Evolutionary conservation across 1,284 basidiomycete genomes (phyloP).

Genomic region (Puccinia triticina): DNA sequence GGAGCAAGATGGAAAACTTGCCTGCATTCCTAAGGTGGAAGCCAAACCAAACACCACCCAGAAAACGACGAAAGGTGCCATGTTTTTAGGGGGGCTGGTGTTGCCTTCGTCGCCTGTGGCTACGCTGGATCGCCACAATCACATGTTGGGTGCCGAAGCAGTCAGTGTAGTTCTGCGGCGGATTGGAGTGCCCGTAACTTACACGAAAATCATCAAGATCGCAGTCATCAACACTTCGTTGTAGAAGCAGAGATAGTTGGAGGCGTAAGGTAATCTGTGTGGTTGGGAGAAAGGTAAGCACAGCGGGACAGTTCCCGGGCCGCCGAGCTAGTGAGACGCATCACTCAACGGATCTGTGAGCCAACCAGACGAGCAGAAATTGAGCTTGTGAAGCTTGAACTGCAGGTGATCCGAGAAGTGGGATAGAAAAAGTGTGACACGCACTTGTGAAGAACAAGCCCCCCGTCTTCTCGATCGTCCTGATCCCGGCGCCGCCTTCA

Average conservation of each 20-base stretch:
- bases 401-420: neutral
- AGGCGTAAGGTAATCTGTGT: slow-evolving; percentile 44
- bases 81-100: slow-evolving; percentile 28
- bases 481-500: slow-evolving; percentile 27
- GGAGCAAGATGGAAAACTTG: neutral
- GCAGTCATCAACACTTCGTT: slow-evolving; percentile 51
- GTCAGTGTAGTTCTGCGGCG: neutral
- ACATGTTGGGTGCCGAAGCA: too few species aligned
- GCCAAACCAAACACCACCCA: slow-evolving; percentile 50
- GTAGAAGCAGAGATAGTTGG: slow-evolving; percentile 50
- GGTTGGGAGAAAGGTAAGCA: neutral
- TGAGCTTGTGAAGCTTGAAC: neutral
- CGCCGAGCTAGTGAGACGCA: neutral
- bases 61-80: slow-evolving; percentile 48
- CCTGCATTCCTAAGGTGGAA: slow-evolving; percentile 48
- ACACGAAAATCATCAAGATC: slow-evolving; percentile 50
- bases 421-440: neutral
- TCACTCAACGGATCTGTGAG: slow-evolving; percentile 41
- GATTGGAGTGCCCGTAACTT: neutral
- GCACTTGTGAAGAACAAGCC: slow-evolving; percentile 50
- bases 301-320: neutral
- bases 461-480: slow-evolving; percentile 42
- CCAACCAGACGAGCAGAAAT: neutral
- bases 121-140: slow-evolving; percentile 5
- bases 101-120: slow-evolving; percentile 49